Base-by-base conservation (phyloP, 768 basidiomycete species). In the Russula emetica region DNA sequence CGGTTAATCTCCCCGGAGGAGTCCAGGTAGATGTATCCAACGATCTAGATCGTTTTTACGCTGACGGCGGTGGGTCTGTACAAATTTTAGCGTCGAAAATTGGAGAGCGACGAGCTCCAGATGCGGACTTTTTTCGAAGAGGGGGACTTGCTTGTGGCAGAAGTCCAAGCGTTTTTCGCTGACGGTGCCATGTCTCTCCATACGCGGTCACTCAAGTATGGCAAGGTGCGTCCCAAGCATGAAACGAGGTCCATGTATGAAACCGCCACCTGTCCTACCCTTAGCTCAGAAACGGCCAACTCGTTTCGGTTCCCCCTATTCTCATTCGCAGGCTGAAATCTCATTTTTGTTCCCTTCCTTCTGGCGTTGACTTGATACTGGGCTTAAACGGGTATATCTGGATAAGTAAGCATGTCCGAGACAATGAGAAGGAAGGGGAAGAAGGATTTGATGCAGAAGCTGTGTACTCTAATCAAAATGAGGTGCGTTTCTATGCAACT, bases 91-190 rank as follows among this genome's bases (percentile, higher is more conserved):
- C 84, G 97, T 66, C 84, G 97, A 51, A 99, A 98, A 82, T 78
- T 98, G 38, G 97, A 98, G 76, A 95, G 92, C 67, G 97, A 99
- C 72, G 97, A 98, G 71, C 83, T 99, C 57, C 95, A 98, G 74
- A 98, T 99, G 97, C 83, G 97, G 56, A 91, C 84, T 5, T 98
- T 98, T 72, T 94, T 99, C 69, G 94, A 97, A 66, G 97, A 98
- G 72, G 96, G 96, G 9, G 96, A 99, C 77, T 80, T 99, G 44
- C 81, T 99, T 14, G 97, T 99, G 50, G 95, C 96, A 4, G 97
- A 99, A 75, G 96, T 98, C 13, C 97, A 98, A 75, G 90, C 93
- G 0, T 91, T 98, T 73, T 95, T 95, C 73, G 82, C 85, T 3
- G 97, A 98, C 72, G 96, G 96, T 6, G 87, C 91, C 14, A 94